phyloP scores from a whole-genome alignment of 139 green algal genomes.

The Mychonastes homosphaera region DNA sequence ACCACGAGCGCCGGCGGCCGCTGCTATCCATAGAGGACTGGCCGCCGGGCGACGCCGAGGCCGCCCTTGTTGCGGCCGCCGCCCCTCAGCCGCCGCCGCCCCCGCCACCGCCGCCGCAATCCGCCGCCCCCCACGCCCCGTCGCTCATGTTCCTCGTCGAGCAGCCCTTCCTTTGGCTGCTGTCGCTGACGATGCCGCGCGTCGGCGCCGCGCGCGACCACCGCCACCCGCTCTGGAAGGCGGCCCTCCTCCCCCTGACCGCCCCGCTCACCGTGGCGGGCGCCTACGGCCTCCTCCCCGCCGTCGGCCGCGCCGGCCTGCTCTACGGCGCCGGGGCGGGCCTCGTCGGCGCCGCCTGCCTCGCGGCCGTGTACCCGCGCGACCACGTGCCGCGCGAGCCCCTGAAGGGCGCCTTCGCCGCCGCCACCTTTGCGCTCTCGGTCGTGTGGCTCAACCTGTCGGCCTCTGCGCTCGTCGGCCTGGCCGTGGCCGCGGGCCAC shows the following conservation, averaged over 20 bases:
- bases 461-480: conserved; percentile 27
- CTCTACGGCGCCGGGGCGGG: not conserved
- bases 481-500: conserved; percentile 20
- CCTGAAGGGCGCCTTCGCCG: conserved; percentile 23
- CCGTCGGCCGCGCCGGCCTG: not conserved
- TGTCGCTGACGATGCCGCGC: conserved; percentile 25
- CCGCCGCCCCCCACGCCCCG: too few relatives aligned
- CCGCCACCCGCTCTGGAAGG: conserved; percentile 20
- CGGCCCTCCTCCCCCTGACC: conserved; percentile 23
- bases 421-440: conserved; percentile 25
- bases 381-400: conserved; percentile 5
- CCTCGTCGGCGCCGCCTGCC: not conserved
- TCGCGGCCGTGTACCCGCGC: conserved; percentile 8
- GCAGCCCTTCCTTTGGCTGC: conserved; percentile 9
- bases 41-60: too few relatives aligned
- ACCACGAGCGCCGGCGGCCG: too few relatives aligned
- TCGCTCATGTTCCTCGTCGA: too few relatives aligned
- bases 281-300: not conserved
- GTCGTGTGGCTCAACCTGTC: conserved; percentile 35
- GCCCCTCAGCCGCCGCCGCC: too few relatives aligned
- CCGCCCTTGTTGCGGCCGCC: too few relatives aligned
- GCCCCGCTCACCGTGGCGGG: conserved; percentile 16
- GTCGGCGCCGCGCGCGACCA: conserved; percentile 16
- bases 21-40: too few relatives aligned
- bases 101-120: too few relatives aligned